Base-by-base conservation (phyloP, 345 rosid species). In the Gossypium rotundifolium region DNA sequence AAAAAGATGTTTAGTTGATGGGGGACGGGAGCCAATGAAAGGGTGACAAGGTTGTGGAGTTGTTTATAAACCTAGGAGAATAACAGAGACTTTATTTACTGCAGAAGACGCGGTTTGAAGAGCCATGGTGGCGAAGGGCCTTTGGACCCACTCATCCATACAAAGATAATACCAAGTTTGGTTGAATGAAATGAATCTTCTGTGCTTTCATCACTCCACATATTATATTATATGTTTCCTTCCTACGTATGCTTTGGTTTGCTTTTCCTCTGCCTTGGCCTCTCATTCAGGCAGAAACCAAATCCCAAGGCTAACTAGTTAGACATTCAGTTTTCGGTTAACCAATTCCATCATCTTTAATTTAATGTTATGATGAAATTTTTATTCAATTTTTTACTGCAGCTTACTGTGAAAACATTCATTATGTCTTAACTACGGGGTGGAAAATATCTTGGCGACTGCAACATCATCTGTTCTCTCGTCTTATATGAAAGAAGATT, bases 31-130 rank as follows among this genome's bases (percentile, higher is more conserved):
- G 70, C 72, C 74, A 79, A 79, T 74, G 18, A 57, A 3, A 16
- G 11, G 17, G 6, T 4, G 70, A 27, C 77, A 74, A 25, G 25
- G 42, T 57, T 57, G 33, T 12, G 52, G 22, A 16, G 2, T 33
- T 17, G 42, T 10, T 29, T 53, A 25, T 55, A 55, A 62, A 45
- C 20, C 53, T 4, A 3, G 22, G 42, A 65, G 29, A 59, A 72
- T 12, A 69, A 65, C 38, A 55, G 11, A 42, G 65, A 45, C 11
- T 10, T 33, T 11, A 10, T 62, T 53, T 29, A 17, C 76, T 77
- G 68, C 65, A 45, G 52, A 67, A 16, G 58, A 78, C 80, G 80
- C 80, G 80, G 80, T 78, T 73, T 73, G 29, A 33, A 11, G 20
- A 33, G 40, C 69, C 80, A 33, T 48, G 49, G 65, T 55, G 72